A percentile compares a stretch with the other conserved stretches of the same genome.
These are phyloP conservation scores for Spinacia oleracea DNA, from an alignment of 179 eudicot genomes.

Conservation along the genomic window DNA sequence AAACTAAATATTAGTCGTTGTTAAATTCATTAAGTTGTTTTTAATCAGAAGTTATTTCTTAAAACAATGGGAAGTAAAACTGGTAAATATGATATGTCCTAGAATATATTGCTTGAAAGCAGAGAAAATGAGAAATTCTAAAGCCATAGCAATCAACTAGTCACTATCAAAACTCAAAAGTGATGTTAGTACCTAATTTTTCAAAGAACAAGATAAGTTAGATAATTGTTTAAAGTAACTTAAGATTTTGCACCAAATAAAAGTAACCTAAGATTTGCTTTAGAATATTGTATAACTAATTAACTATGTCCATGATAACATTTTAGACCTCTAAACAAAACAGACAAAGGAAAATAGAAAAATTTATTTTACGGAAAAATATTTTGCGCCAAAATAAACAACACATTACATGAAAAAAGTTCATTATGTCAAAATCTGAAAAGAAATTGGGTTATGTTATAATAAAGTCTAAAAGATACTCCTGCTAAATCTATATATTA, in stretches of 20 bases:
- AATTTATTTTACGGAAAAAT: too few species aligned
- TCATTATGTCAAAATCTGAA: too few species aligned
- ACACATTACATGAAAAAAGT: too few species aligned
- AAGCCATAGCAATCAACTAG: conserved; percentile 14
- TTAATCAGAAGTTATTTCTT: not conserved
- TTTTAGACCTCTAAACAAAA: too few species aligned
- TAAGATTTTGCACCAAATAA: conserved; percentile 1
- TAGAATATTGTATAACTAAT: not conserved
- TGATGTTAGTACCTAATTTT: conserved; percentile 9
- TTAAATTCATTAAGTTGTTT: not conserved
- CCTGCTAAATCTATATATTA: too few species aligned
- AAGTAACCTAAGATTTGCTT: conserved; percentile 12
- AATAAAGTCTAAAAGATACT: too few species aligned
- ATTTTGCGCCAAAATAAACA: too few species aligned
- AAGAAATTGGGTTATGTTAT: too few species aligned
- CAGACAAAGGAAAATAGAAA: too few species aligned
- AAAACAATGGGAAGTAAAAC: not conserved
- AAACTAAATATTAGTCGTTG: not conserved
- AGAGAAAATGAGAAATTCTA: not conserved
- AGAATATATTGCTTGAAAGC: not conserved
- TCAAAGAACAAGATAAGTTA: conserved; percentile 13
- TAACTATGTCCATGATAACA: not conserved
- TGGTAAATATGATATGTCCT: not conserved
- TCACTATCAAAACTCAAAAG: not conserved
- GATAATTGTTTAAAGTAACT: conserved; percentile 18